Evolutionary conservation across 176 grass and related monocot species (phyloP), one percentile per base, ranked within the genome.

Genomic region (Zea luxurians): DNA sequence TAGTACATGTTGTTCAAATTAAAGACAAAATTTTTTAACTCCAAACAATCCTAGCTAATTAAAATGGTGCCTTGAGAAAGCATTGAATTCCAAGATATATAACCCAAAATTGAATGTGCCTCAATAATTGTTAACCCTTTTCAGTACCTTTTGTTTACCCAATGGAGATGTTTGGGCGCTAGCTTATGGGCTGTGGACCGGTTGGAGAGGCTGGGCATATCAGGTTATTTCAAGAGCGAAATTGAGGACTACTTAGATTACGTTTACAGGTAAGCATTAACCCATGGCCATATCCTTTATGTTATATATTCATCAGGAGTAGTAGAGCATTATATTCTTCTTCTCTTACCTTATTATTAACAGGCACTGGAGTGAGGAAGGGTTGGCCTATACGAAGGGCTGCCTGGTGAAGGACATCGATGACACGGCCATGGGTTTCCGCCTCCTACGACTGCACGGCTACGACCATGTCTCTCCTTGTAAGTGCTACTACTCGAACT

Each of bases 401-500:
- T 64, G 2, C 40, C 6, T 52, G 1, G 3, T 89, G 1, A 61
- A 57, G 0, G 84, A 90, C 46, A 44, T 90, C 2, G 88, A 90
- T 21, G 84, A 84, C 43, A 90, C 84, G 0, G 74, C 70, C 70
- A 90, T 90, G 88, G 84, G 63, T 6, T 77, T 90, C 5, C 88
- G 88, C 12, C 63, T 90, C 4, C 18, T 86, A 17, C 76, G 88
- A 13, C 47, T 80, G 47, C 64, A 84, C 42, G 88, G 88, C 5
- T 86, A 86, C 27, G 27, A 27, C 64, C 10, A 41, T 46, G 69
- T 90, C 5, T 86, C 84, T 63, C 48, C 87, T 45, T 73, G 87
- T 89, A 37, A 10, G 40, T 44, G 17, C 27, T 27, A 27, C 27
- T 27, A 27, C 27, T 27, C 27, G 1, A 27, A 27, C 27, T 27